These are phyloP conservation scores for Omphalea diandra DNA, from an alignment of 441 rosid genomes.

Conservation along the genomic window DNA sequence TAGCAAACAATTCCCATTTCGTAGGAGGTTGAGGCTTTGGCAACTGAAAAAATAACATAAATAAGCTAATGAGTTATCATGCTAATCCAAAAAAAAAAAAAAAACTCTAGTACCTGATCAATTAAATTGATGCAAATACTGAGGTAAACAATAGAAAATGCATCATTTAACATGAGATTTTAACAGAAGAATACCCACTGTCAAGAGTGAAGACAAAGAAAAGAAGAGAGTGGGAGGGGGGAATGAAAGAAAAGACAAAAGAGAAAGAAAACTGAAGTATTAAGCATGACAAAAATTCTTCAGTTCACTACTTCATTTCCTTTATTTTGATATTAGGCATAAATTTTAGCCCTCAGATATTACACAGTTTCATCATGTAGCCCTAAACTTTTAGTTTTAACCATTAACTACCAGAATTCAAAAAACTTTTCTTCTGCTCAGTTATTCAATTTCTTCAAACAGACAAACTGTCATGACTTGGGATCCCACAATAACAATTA, in stretches of 20 bases:
- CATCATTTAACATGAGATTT: not conserved
- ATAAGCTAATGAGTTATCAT: conserved; percentile 4
- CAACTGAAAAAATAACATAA: conserved; percentile 43
- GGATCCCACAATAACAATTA: not conserved
- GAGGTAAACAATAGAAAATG: not conserved
- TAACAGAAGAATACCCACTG: not conserved
- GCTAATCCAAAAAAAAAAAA: not conserved
- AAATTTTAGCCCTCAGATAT: not conserved
- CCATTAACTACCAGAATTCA: not conserved
- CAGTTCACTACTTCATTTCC: not conserved
- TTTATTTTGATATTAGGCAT: not conserved
- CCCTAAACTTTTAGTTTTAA: not conserved
- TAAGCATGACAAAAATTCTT: not conserved
- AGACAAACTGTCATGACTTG: not conserved
- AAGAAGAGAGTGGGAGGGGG: no score
- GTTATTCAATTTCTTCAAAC: not conserved
- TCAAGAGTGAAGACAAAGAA: no score
- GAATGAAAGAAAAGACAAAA: no score
- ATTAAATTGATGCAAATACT: not conserved
- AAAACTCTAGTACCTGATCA: not conserved
- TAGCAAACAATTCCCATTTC: conserved; percentile 64
- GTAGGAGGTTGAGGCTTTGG: conserved; percentile 69
- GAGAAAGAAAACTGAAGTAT: not conserved
- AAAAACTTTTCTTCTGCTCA: no score
- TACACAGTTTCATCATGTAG: not conserved